Base-by-base conservation (phyloP, 176 grass and related monocot genomes). In the Aegilops speltoides region DNA sequence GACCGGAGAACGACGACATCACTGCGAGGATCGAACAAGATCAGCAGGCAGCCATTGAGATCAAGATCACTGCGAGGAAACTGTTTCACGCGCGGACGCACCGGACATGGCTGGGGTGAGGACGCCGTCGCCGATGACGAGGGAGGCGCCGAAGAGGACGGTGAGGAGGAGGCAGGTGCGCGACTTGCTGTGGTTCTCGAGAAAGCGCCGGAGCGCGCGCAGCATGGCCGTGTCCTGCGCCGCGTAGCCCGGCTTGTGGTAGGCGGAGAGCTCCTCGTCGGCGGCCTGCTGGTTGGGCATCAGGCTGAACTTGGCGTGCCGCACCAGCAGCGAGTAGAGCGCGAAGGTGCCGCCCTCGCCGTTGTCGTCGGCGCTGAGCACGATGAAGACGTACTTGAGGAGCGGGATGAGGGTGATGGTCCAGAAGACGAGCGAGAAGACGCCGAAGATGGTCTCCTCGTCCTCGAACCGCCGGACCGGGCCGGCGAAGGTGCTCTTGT, bases 391-490 rank as follows among this genome's bases (percentile, higher is more conserved):
- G 75, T 94, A 94, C 83, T 94, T 94, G 63, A 94, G 80, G 16
- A 94, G 87, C 20, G 92, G 92, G 84, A 94, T 83, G 25, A 94
- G 76, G 45, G 92, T 89, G 28, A 91, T 11, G 43, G 92, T 94
- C 92, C 92, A 94, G 84, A 94, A 94, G 14, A 91, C 85, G 69
- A 94, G 66, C 76, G 92, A 94, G 87, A 91, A 89, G 33, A 94
- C 79, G 78, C 92, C 92, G 61, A 91, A 87, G 50, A 89, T 72
- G 66, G 84, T 89, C 80, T 86, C 83, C 81, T 94, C 92, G 79
- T 89, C 80, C 48, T 74, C 40, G 41, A 78, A 89, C 17, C 22
- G 25, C 13, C 68, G 64, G 64, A 94, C 54, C 33, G 79, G 81
- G 4, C 86, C 87, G 8, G 76, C 81, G 87, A 94, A 94, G 59